Conservation (phyloP, 306 rosid species). For the Gastrolobium villosum region DNA sequence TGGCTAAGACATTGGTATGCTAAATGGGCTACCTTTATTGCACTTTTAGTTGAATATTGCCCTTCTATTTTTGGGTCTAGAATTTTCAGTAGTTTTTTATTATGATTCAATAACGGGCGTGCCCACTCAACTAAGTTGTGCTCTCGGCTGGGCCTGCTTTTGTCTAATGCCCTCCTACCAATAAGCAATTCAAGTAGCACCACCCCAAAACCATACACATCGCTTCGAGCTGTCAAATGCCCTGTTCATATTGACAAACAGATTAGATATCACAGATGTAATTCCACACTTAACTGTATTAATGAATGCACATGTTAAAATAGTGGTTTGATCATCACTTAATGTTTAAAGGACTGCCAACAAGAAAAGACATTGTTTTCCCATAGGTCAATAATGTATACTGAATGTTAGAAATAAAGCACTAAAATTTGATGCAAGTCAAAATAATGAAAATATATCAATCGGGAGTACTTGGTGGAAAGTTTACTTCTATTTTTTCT, state of each 20-base stretch:
- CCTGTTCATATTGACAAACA: conserved; percentile 62
- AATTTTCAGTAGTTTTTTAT: conserved; percentile 77
- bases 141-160: conserved; percentile 93
- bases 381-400: neutral
- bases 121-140: conserved; percentile 97
- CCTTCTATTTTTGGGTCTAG: conserved; percentile 90
- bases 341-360: conserved; percentile 23
- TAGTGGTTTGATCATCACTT: conserved; percentile 31
- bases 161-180: conserved; percentile 90
- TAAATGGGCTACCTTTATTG: conserved; percentile 74
- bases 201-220: conserved; percentile 94
- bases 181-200: conserved; percentile 92
- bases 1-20: conserved; percentile 92
- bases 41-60: conserved; percentile 74
- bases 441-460: neutral
- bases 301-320: neutral
- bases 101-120: conserved; percentile 83
- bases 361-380: neutral
- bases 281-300: neutral
- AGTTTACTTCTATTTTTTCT: conserved; percentile 5
- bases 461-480: neutral
- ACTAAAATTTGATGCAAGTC: conserved; percentile 14
- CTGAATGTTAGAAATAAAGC: conserved; percentile 3
- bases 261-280: conserved; percentile 43
- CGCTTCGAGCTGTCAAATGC: conserved; percentile 94